Percentiles rank a stretch among this genome's conserved stretches.
These are phyloP conservation scores for Entomortierella beljakovae DNA, from an alignment of 192 early-diverging fungal genomes.

Conservation along the genomic window DNA sequence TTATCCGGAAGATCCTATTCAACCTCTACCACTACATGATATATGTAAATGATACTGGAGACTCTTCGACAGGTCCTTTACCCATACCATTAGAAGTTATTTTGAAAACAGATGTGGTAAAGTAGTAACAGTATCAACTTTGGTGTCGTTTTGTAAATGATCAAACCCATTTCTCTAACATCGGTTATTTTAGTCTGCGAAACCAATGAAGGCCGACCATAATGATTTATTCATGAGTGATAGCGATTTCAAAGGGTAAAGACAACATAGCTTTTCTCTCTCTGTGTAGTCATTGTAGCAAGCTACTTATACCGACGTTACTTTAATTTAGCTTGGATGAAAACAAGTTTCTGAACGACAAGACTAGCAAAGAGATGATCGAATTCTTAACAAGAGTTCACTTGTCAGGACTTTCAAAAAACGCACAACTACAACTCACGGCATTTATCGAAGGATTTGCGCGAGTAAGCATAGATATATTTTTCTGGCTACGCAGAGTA, in stretches of 20 bases:
- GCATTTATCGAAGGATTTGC: constrained; percentile 82
- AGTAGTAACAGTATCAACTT: neutral
- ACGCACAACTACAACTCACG: constrained; percentile 78
- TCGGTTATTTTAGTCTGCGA: constrained; percentile 54
- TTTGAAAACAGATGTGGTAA: constrained; percentile 63
- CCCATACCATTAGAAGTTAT: constrained; percentile 76
- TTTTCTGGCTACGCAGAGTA: too few relatives aligned
- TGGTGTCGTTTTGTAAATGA: neutral
- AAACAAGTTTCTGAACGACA: constrained; percentile 44
- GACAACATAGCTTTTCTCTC: neutral
- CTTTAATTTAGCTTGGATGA: constrained; percentile 25
- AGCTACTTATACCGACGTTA: neutral
- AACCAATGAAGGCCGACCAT: constrained; percentile 52
- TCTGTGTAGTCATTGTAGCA: neutral
- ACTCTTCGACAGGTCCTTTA: constrained; percentile 59
- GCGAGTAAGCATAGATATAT: constrained; percentile 64
- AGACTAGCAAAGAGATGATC: constrained; percentile 54
- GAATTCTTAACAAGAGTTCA: constrained; percentile 66
- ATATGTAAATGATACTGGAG: constrained; percentile 63
- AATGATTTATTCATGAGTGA: constrained; percentile 70
- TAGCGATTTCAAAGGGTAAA: constrained; percentile 52
- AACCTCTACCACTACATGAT: constrained; percentile 73
- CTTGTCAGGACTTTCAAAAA: constrained; percentile 71
- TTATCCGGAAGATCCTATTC: constrained; percentile 71
- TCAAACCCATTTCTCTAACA: too few relatives aligned